Percentiles rank a stretch among this genome's conserved stretches.
Conservation (phyloP, 495 filamentous ascomycete genomes). For the Elasticomyces elasticus region DNA sequence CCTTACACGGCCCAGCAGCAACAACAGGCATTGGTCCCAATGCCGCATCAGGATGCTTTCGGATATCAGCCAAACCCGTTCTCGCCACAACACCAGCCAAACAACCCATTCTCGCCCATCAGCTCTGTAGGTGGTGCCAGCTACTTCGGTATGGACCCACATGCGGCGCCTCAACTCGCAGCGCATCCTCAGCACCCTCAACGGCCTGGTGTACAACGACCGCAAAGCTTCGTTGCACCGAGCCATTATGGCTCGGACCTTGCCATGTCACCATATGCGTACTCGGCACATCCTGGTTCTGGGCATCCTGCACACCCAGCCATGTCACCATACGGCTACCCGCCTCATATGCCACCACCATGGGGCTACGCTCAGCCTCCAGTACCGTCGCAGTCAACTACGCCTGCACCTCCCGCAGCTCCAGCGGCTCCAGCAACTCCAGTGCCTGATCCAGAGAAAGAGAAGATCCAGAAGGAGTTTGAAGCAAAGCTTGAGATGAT, state of each 20-base stretch:
- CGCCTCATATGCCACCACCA: constrained; percentile 7
- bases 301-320: constrained; percentile 19
- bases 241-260: constrained; percentile 20
- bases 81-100: constrained; percentile 16
- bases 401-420: constrained; percentile 10
- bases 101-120: constrained; percentile 28
- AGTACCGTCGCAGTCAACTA: not conserved
- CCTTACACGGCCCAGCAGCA: constrained; percentile 7
- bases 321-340: constrained; percentile 17
- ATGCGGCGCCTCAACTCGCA: constrained; percentile 11
- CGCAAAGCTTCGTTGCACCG: constrained; percentile 18
- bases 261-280: constrained; percentile 19
- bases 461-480: too few species aligned
- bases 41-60: constrained; percentile 26
- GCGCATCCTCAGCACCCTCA: constrained; percentile 9
- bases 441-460: constrained; percentile 1
- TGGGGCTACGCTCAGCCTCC: constrained; percentile 4
- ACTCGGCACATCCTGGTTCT: constrained; percentile 10
- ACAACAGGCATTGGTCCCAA: constrained; percentile 24
- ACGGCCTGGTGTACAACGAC: constrained; percentile 4
- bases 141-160: constrained; percentile 15
- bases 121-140: constrained; percentile 14
- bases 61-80: constrained; percentile 30
- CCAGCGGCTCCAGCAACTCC: too few species aligned
- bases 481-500: not conserved